These are phyloP conservation scores for Striga asiatica DNA, from an alignment of 257 asterid species.

Conservation along the genomic window DNA sequence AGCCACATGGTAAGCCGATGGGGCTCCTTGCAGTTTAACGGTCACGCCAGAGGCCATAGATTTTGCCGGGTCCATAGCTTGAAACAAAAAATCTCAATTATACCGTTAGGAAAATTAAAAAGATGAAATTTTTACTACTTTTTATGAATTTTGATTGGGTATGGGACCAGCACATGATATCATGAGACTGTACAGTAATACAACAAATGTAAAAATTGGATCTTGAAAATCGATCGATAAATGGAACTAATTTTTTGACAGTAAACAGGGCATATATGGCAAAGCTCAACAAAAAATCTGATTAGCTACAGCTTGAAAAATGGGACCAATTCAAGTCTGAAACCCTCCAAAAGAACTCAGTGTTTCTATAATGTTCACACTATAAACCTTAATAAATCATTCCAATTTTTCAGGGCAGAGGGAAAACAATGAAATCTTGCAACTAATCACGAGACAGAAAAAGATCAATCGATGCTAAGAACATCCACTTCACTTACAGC, in stretches of 20 bases:
- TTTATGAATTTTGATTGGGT: not conserved
- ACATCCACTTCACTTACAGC: not conserved
- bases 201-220: not conserved
- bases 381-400: too few species aligned
- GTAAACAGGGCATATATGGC: too few species aligned
- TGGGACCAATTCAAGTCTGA: too few species aligned
- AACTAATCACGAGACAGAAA: conserved; percentile 3
- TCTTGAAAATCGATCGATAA: too few species aligned
- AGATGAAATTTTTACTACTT: not conserved
- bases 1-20: conserved; percentile 51
- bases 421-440: too few species aligned
- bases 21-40: conserved; percentile 43
- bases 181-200: not conserved
- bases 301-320: too few species aligned
- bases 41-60: conserved; percentile 41
- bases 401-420: too few species aligned
- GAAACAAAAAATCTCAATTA: not conserved
- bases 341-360: too few species aligned
- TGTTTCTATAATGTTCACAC: too few species aligned
- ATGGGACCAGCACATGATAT: not conserved
- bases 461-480: not conserved
- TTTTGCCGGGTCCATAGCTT: conserved; percentile 60
- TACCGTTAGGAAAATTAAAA: not conserved
- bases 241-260: too few species aligned
- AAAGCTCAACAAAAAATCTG: too few species aligned